Evolutionary conservation across 106 monocot species (phyloP).

Genomic region (Ottelia alismoides): DNA sequence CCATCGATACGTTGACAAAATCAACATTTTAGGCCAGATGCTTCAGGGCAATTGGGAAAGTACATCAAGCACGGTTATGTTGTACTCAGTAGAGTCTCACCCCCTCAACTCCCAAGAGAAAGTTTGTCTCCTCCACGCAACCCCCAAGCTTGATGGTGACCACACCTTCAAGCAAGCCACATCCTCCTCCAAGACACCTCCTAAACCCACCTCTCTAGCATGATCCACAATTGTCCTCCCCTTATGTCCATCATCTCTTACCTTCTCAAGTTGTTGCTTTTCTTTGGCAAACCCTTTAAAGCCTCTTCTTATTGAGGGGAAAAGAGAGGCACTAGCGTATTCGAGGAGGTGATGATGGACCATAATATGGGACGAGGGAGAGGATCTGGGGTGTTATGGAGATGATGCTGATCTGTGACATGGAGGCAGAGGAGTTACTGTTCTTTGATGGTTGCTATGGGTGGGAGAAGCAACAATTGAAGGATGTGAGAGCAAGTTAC

Average conservation of each 20-base stretch:
- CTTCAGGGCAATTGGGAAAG: too few species aligned
- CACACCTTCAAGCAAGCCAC: conserved; percentile 83
- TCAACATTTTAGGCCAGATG: too few species aligned
- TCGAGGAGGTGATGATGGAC: conserved; percentile 72
- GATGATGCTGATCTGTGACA: conserved; percentile 65
- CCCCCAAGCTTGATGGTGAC: conserved; percentile 74
- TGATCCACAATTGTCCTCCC: conserved; percentile 81
- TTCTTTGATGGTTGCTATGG: conserved; percentile 94
- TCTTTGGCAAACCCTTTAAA: conserved; percentile 77
- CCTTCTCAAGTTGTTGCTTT: conserved; percentile 57
- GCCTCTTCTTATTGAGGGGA: conserved; percentile 38
- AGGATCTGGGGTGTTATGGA: conserved; percentile 71
- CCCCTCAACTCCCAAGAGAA: conserved; percentile 53
- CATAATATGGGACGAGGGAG: conserved; percentile 75
- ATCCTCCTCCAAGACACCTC: conserved; percentile 46
- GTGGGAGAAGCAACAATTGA: conserved; percentile 63
- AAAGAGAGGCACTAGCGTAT: conserved; percentile 53
- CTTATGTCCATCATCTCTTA: conserved; percentile 75
- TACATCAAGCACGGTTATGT: too few species aligned
- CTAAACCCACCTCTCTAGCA: conserved; percentile 35
- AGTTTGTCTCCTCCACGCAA: conserved; percentile 73
- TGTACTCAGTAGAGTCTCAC: too few species aligned
- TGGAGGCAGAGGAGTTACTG: conserved; percentile 52
- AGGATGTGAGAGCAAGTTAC: conserved; percentile 54
- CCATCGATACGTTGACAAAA: too few species aligned